These are phyloP conservation scores for Diutina mesorugosa DNA, from an alignment of 1,139 yeast genomes.

Conservation along the genomic window DNA sequence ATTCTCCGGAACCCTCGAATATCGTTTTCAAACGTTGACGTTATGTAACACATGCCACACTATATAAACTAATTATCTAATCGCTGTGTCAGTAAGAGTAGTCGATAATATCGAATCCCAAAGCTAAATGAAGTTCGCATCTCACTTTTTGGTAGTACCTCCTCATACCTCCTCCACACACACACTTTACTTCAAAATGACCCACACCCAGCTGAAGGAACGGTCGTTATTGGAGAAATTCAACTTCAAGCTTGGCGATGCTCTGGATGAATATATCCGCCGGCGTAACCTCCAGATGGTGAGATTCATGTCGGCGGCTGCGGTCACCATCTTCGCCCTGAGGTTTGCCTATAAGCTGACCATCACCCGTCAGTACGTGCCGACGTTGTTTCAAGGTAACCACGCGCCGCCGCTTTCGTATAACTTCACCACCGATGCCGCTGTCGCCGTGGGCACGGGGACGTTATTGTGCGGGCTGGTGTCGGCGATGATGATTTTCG, in stretches of 20 bases:
- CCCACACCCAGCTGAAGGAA: neutral
- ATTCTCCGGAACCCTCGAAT: neutral
- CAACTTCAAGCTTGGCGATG: slow-evolving; percentile 23
- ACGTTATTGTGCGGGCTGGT: slow-evolving; percentile 63
- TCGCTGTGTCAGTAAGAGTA: too few relatives aligned
- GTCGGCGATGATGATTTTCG: slow-evolving; percentile 60
- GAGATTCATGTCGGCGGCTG: slow-evolving; percentile 59
- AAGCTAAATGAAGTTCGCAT: neutral
- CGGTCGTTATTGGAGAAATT: neutral
- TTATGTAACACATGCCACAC: too few relatives aligned
- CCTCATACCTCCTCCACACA: neutral
- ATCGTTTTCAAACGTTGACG: neutral
- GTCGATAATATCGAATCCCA: too few relatives aligned
- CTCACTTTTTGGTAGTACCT: neutral
- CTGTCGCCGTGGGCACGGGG: slow-evolving; percentile 77
- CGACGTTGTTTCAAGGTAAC: slow-evolving; percentile 73
- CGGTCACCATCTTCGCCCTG: slow-evolving; percentile 58
- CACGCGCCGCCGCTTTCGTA: slow-evolving; percentile 70
- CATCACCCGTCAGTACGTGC: slow-evolving; percentile 59
- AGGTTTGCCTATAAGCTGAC: slow-evolving; percentile 69
- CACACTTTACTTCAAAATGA: neutral
- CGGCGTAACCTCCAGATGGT: slow-evolving; percentile 66
- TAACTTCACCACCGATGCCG: slow-evolving; percentile 73
- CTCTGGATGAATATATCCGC: slow-evolving; percentile 29
- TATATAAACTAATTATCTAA: too few relatives aligned